Evolutionary conservation across 1,284 basidiomycete genomes (phyloP), one percentile per base, ranked within the genome.

Genomic region (Apiotrichum siamense): DNA sequence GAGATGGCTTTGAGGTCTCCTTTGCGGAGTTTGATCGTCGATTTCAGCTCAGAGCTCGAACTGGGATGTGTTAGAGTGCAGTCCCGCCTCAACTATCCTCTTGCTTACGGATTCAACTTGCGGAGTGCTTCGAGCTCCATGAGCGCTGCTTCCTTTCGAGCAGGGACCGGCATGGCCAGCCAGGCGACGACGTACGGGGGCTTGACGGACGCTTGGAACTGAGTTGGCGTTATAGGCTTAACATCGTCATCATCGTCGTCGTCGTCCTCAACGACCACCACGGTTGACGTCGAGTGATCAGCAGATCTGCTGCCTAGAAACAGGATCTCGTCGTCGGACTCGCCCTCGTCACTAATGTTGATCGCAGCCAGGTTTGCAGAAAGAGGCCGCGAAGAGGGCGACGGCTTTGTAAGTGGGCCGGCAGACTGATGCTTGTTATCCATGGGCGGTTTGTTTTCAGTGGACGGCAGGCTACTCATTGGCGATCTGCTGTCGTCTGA

Each of bases 221-320:
- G 27, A 3, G 41, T 31, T 0, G 42, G 27, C 11, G 48, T 17
- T 1, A 11, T 38, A 18, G 36, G 33, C 48, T 44, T 44, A n/a
- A 39, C 10, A 2, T 46, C 36, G 11, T 54, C 40, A 1, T 43
- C 52, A 24, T 54, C 50, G 25, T 54, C 49, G 35, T 51, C 52
- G 45, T 50, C 44, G 12, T 36, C 40, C 26, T 50, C 43, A 33
- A 46, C 29, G 15, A 38, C 37, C 37, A 37, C 36, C 18, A 20
- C 18, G 17, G n/a, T 37, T 7, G 23, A 15, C 23, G 24, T 39
- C 13, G 42, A 6, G 20, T 7, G 20, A 4, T 33, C 24, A 6
- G 32, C 17, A 1, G 21, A 15, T 12, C 31, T 47, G 27, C 23
- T 10, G 27, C 45, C 45, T 7, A 50, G 11, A 18, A 50, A 50